These are phyloP conservation scores for Penicillium bovifimosum DNA, from an alignment of 495 filamentous ascomycete genomes.

Conservation along the genomic window DNA sequence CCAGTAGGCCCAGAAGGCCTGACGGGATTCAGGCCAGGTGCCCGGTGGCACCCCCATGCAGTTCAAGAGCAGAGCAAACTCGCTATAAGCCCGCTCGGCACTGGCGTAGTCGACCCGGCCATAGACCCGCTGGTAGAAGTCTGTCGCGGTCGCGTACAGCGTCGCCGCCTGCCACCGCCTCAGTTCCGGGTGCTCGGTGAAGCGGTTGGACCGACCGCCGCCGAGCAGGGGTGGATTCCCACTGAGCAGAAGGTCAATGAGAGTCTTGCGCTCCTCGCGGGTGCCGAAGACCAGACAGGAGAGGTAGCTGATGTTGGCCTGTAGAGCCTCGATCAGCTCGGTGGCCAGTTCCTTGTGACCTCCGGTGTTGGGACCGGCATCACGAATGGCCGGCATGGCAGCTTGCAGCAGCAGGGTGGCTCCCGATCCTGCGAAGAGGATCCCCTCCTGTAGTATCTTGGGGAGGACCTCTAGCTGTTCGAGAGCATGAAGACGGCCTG, in stretches of 20 bases:
- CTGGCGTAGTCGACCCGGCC: constrained; percentile 32
- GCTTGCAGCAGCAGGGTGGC: constrained; percentile 39
- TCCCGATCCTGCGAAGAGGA: constrained; percentile 35
- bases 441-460: constrained; percentile 38
- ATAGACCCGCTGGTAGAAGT: constrained; percentile 42
- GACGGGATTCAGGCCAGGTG: constrained; percentile 30
- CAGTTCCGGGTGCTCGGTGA: constrained; percentile 21
- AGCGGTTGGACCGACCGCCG: constrained; percentile 22
- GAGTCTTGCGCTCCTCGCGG: constrained; percentile 26
- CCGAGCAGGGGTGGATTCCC: constrained; percentile 23
- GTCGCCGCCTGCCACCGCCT: constrained; percentile 39
- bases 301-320: constrained; percentile 35
- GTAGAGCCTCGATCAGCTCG: constrained; percentile 31
- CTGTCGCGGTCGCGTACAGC: constrained; percentile 38
- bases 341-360: constrained; percentile 23
- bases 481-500: constrained; percentile 27
- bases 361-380: constrained; percentile 7
- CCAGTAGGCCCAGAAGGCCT: constrained; percentile 40
- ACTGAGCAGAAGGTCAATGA: constrained; percentile 25
- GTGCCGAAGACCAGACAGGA: constrained; percentile 38
- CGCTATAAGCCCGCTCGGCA: constrained; percentile 33
- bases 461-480: constrained; percentile 36
- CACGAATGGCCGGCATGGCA: constrained; percentile 31
- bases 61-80: constrained; percentile 31
- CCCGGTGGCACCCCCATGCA: constrained; percentile 26